Evolutionary conservation across 2,329 filamentous ascomycete species (phyloP), one percentile per base, ranked within the genome.

Genomic region (Sclerotinia sclerotiorum): DNA sequence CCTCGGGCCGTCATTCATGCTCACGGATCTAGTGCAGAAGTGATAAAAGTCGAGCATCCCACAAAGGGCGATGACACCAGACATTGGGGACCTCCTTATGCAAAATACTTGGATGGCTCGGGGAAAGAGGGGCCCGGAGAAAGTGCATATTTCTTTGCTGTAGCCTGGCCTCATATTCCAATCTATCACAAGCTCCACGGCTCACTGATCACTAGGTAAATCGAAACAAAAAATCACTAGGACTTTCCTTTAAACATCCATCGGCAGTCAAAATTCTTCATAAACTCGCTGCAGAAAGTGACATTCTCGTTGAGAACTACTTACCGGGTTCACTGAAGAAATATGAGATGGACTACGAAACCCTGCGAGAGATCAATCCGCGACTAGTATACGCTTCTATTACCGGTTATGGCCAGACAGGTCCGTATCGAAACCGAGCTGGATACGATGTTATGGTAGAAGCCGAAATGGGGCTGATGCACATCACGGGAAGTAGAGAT

Each of bases 371-470:
- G 72, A 89, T 97, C 78, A 98, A 98, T 76, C 94, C 94, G 0
- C 82, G 84, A 7, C 84, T 99, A 58, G 92, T 99, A 73, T 99
- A 99, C 77, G 93, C 94, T 19, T 97, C 93, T 73, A 97, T 99
- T 74, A 99, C 95, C 0, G 95, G 95, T 0, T 99, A 98, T 77
- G 95, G 95, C 2, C 95, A 99, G 78, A 97, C 92, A 1, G 95
- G 95, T 0, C 95, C 95, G 0, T 97, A 97, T 79, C 88, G 90
- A 7, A 87, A 88, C 72, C 86, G 95, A 19, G 93, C 95, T 4
- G 95, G 95, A 5, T 99, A 99, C 83, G 95, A 99, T 80, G 95
- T 99, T 73, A 99, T 99, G 94, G 94, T 99, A 15, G 95, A 99
- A 82, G 95, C 95, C 69, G 95, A 98, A 78, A 94, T 99, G 81